These are phyloP conservation scores for Lagenaria siceraria DNA, from an alignment of 306 rosid species.

Conservation along the genomic window DNA sequence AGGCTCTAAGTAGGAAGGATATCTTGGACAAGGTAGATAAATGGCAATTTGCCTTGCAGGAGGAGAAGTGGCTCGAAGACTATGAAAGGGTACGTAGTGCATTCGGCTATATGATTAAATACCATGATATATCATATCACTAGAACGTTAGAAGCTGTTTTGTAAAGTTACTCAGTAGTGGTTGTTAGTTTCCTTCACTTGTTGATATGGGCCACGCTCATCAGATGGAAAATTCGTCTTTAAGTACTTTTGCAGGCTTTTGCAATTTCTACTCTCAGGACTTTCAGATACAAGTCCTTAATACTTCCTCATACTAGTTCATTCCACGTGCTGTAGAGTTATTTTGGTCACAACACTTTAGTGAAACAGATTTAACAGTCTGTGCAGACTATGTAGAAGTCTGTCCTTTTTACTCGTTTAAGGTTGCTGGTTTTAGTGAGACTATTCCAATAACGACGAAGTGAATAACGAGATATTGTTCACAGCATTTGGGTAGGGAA, in stretches of 20 bases:
- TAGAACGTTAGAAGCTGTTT: neutral
- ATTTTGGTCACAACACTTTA: neutral
- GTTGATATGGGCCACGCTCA: neutral
- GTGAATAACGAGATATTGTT: neutral
- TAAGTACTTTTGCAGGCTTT: neutral
- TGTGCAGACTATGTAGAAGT: neutral
- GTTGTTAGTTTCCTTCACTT: neutral
- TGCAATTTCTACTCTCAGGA: neutral
- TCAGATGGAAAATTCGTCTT: neutral
- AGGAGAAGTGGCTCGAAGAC: constrained; percentile 94
- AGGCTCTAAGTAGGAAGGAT: constrained; percentile 80
- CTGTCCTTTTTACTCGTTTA: neutral
- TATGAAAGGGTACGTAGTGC: constrained; percentile 63
- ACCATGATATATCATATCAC: neutral
- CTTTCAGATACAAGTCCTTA: neutral
- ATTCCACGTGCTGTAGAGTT: neutral
- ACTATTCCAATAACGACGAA: neutral
- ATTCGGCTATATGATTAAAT: neutral
- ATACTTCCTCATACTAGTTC: neutral
- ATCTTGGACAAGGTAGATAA: constrained; percentile 83
- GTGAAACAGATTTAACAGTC: neutral
- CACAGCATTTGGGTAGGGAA: neutral
- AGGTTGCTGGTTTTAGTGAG: neutral
- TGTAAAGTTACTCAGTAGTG: neutral
- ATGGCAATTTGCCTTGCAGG: constrained; percentile 73